A percentile compares a stretch with the other conserved stretches of the same genome.
Evolutionary conservation across 208 protist genomes (phyloP).

Genomic region (Jaenimonas drosophilae): DNA sequence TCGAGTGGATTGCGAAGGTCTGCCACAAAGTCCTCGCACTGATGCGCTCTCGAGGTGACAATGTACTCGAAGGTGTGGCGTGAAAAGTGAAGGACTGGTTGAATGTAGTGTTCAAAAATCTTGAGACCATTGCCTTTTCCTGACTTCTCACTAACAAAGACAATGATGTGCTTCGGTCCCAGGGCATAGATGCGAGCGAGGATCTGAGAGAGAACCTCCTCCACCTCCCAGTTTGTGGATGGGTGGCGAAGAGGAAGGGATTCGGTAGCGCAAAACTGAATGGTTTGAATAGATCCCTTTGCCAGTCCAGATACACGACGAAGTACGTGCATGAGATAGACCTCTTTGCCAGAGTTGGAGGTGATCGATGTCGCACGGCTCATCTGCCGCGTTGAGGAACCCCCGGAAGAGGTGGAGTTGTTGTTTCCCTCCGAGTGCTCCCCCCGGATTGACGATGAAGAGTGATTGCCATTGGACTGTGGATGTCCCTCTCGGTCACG

Average conservation of each 20-base stretch:
- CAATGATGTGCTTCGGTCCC: constrained; percentile 43
- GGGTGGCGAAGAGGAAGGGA: too few species aligned
- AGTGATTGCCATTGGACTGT: too few species aligned
- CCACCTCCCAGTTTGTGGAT: too few species aligned
- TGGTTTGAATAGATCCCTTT: constrained; percentile 29
- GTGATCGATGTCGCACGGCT: too few species aligned
- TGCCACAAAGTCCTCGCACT: constrained; percentile 80
- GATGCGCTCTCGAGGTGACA: constrained; percentile 46
- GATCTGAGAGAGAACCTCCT: constrained; percentile 14
- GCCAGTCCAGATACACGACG: too few species aligned
- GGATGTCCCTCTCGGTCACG: too few species aligned
- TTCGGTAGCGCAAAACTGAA: constrained; percentile 23
- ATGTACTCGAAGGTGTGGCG: constrained; percentile 41
- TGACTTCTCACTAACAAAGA: constrained; percentile 73
- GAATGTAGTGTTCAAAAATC: constrained; percentile 40
- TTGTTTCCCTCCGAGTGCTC: too few species aligned
- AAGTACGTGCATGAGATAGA: too few species aligned
- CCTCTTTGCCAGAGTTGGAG: too few species aligned
- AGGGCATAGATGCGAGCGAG: constrained; percentile 37
- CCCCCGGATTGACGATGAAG: too few species aligned
- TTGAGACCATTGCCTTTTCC: constrained; percentile 49
- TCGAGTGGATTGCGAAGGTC: constrained; percentile 39
- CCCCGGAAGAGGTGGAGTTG: too few species aligned
- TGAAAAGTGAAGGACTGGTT: constrained; percentile 60
- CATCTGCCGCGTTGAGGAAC: too few species aligned